Evolutionary conservation across 805 yeast species (phyloP), one percentile per base, ranked within the genome.

Genomic region (Candida ponderosae): DNA sequence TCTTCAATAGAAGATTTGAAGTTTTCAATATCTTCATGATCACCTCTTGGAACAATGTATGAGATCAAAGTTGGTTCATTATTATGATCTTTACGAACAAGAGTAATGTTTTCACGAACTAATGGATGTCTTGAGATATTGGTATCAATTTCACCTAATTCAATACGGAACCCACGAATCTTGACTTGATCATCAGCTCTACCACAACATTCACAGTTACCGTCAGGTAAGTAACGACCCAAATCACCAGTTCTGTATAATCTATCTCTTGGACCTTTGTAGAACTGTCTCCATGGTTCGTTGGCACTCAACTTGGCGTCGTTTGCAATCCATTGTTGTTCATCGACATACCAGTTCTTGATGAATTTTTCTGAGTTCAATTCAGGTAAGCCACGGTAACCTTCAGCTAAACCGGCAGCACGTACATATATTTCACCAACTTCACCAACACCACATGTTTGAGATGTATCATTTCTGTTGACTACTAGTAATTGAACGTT

Each of bases 181-280:
- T 93, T 93, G 43, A 93, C 96, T 62, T 93, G 99, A 57, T 90
- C 97, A 64, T 93, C 99, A 20, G 98, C 98, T 59, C 99, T 78
- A 41, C 99, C 99, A 57, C 95, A 83, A 60, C 97, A 90, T 67
- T 93, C 99, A 50, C 93, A 88, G 64, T 93, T 86, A 40, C 98
- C 99, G 55, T 89, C 96, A 6, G 97, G 97, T 41, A 89, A 66
- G 58, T 94, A 93, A 50, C 98, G 78, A 38, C 98, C 99, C 46
- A 93, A 70, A 62, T 93, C 99, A 48, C 99, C 99, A 32, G 97
- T 90, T 63, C 97, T 74, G 68, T 93, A 93, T 41, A 94, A 65
- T 54, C 99, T 75, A 61, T 94, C 99, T 56, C 98, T 76, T 49
- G 96, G 96, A 0, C 97, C 97, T 32, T 74, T 60, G 95, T 96